These are phyloP conservation scores for Ascochyta rabiei DNA, from an alignment of 2,329 filamentous ascomycete species.

Conservation along the genomic window DNA sequence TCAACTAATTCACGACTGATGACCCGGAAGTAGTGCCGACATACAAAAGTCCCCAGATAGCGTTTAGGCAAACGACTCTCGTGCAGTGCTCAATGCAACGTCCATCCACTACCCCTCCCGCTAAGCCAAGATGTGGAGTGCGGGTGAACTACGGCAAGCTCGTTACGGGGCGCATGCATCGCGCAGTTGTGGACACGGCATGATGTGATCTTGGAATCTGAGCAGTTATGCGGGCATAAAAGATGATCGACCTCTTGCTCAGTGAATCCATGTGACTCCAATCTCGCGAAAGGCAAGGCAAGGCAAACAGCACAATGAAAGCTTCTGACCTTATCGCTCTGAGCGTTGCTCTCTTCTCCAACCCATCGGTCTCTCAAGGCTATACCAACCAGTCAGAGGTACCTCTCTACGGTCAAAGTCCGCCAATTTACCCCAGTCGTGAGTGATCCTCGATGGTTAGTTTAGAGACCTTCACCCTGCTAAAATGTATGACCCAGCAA, in stretches of 20 bases:
- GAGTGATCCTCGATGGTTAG: constrained; percentile 2
- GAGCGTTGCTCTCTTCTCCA: constrained; percentile 19
- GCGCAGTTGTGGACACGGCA: neutral
- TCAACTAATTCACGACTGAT: constrained; percentile 1
- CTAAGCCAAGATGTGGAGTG: constrained; percentile 25
- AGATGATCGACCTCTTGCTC: neutral
- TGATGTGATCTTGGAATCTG: constrained; percentile 6
- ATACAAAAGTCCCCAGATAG: neutral
- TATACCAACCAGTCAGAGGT: constrained; percentile 39
- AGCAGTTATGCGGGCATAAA: neutral
- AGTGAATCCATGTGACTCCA: neutral
- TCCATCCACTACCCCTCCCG: constrained; percentile 20
- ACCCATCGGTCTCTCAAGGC: constrained; percentile 19
- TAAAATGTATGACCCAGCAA: constrained; percentile 23
- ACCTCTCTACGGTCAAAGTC: constrained; percentile 36
- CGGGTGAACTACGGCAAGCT: constrained; percentile 16
- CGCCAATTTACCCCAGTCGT: constrained; percentile 41
- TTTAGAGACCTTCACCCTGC: neutral
- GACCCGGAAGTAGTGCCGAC: constrained; percentile 9
- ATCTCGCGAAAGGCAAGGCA: neutral
- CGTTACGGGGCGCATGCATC: constrained; percentile 18
- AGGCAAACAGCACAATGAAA: constrained; percentile 2
- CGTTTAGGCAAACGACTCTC: constrained; percentile 2
- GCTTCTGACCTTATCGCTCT: constrained; percentile 9
- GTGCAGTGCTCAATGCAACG: constrained; percentile 8